These are phyloP conservation scores for Fusarium sacchari DNA, from an alignment of 2,329 filamentous ascomycete genomes.

Conservation along the genomic window DNA sequence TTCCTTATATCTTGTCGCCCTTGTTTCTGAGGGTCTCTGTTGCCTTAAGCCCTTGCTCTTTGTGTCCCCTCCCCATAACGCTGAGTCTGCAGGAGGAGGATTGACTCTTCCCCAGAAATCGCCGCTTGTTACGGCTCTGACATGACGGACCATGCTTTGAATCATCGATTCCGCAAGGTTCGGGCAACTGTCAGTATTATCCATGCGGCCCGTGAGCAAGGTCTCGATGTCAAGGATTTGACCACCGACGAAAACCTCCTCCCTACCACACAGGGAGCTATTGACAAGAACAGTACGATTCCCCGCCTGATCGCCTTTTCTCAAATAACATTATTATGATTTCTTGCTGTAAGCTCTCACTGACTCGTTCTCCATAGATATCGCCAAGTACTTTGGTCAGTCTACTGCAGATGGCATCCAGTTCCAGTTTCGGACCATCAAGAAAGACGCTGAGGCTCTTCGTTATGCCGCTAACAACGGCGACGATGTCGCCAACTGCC, in stretches of 20 bases:
- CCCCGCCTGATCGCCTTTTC: not conserved
- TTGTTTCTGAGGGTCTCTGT: not conserved
- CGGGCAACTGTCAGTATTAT: constrained; percentile 55
- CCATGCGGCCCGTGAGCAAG: constrained; percentile 47
- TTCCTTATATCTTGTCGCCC: not conserved
- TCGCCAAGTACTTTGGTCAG: constrained; percentile 68
- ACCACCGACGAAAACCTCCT: constrained; percentile 47
- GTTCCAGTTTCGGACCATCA: constrained; percentile 69
- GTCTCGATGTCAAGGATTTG: constrained; percentile 57
- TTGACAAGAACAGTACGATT: constrained; percentile 55
- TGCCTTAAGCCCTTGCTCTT: not conserved
- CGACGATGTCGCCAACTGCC: constrained; percentile 56
- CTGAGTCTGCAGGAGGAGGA: constrained; percentile 39
- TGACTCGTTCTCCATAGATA: constrained; percentile 55
- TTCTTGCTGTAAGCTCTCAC: not conserved
- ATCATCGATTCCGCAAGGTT: constrained; percentile 63
- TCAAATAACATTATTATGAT: not conserved
- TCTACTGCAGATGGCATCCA: constrained; percentile 67
- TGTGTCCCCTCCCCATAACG: not conserved
- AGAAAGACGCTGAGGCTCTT: constrained; percentile 62
- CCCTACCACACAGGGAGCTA: constrained; percentile 51
- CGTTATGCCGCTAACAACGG: constrained; percentile 56
- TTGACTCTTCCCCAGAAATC: constrained; percentile 57
- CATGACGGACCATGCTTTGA: constrained; percentile 57
- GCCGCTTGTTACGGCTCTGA: constrained; percentile 60